Conservation (phyloP, 805 yeast genomes). For the Saccharomycopsis schoenii region DNA sequence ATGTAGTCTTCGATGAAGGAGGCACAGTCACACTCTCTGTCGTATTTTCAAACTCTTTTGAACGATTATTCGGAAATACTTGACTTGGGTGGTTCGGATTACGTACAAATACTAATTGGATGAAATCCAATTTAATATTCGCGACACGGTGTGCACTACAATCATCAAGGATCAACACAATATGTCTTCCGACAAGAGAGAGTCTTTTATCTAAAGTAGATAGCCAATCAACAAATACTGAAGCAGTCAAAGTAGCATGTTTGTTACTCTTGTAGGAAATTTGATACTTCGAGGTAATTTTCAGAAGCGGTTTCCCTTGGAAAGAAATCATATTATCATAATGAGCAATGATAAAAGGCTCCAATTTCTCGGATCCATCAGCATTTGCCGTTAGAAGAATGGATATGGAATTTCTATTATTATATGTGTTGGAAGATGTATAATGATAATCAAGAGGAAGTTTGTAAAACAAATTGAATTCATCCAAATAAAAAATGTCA, state of each 20-base stretch:
- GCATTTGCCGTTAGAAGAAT: constrained; percentile 54
- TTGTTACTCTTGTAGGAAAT: constrained; percentile 49
- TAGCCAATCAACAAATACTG: constrained; percentile 53
- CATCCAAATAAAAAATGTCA: constrained; percentile 52
- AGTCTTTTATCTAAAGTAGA: constrained; percentile 50
- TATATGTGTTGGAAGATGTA: constrained; percentile 23
- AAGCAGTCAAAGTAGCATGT: constrained; percentile 55
- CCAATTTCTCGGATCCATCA: constrained; percentile 52
- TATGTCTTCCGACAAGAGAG: constrained; percentile 37
- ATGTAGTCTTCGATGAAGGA: constrained; percentile 23
- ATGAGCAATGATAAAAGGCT: constrained; percentile 52
- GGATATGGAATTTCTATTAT: constrained; percentile 35
- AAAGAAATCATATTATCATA: constrained; percentile 39
- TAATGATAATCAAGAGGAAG: constrained; percentile 51
- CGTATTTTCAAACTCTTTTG: not conserved
- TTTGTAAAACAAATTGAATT: constrained; percentile 48
- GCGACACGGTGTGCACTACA: constrained; percentile 52
- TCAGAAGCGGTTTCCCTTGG: constrained; percentile 30
- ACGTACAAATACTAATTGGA: constrained; percentile 15
- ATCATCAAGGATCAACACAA: constrained; percentile 49
- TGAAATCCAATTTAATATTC: constrained; percentile 36
- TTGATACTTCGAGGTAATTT: constrained; percentile 41
- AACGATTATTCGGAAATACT: not conserved
- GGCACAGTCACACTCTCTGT: not conserved
- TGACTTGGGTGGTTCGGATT: constrained; percentile 2